Conservation (phyloP, 164 flowering plant genomes). For the Chimonanthus praecox region DNA sequence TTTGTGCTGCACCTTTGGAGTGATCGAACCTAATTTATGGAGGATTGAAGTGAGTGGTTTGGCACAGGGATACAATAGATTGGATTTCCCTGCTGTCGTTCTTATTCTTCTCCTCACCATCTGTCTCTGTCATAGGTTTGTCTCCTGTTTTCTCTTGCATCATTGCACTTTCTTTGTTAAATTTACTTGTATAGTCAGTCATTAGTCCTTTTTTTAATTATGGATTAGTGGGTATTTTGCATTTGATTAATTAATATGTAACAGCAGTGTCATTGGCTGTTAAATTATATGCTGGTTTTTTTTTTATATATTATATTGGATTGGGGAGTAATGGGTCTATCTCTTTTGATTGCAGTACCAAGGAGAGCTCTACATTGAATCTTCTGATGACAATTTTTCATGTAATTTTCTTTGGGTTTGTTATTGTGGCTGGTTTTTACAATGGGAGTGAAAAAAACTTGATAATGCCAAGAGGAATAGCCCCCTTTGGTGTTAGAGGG, state of each 20-base stretch:
- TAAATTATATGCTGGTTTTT: too few species aligned
- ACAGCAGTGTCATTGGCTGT: too few species aligned
- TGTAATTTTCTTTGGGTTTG: conserved; percentile 63
- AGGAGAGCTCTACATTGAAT: conserved; percentile 84
- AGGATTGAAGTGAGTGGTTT: conserved; percentile 53
- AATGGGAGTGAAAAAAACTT: conserved; percentile 53
- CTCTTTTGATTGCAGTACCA: conserved; percentile 53
- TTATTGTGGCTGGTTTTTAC: conserved; percentile 59
- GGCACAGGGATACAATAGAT: conserved; percentile 42
- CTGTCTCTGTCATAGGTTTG: conserved; percentile 59
- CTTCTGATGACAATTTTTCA: conserved; percentile 73
- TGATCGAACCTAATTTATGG: conserved; percentile 42
- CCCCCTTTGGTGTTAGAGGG: conserved; percentile 61
- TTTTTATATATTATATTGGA: background rate
- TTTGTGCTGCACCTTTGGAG: conserved; percentile 44
- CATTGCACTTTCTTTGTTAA: background rate
- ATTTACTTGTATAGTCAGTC: background rate
- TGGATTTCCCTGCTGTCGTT: conserved; percentile 77
- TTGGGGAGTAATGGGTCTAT: background rate
- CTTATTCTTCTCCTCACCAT: conserved; percentile 65
- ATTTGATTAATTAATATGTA: background rate
- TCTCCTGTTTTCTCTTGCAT: conserved; percentile 4
- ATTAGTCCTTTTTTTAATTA: conserved; percentile 6
- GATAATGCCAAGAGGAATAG: conserved; percentile 52
- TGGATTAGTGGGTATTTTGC: conserved; percentile 7